Evolutionary conservation across 108 stramenopile genomes (phyloP), one percentile per base, ranked within the genome.

Genomic region (Pseudonitzschia multiseries): DNA sequence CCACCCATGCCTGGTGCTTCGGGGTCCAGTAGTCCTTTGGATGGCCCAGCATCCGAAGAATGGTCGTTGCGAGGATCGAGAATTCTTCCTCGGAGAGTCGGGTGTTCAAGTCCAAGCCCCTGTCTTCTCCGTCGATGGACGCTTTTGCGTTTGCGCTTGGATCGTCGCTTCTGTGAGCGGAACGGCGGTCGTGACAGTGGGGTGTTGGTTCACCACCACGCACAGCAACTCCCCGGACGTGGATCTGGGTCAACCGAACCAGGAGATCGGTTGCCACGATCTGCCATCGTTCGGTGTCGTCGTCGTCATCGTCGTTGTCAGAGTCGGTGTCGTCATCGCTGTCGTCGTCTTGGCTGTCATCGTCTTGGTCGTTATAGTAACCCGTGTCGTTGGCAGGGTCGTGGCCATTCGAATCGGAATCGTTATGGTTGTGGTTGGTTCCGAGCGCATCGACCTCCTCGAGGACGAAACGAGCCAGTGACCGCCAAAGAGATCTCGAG

Each of bases 41-140:
- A 57, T 71, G 61, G 8, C 64, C 44, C 28, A 68, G 50, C 26
- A 77, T 28, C 1, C 70, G 36, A 15, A 77, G 53, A n/a, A 70
- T 21, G 24, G 76, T 77, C 51, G 43, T 26, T 14, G 54, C 51
- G 1, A 77, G 29, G 54, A 53, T 31, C 15, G 50, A 54, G 32
- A 70, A 70, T 41, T 70, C 51, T 56, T 54, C 53, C 52, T 53
- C 69, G 27, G 53, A 56, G 32, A 51, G 52, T 24, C 0, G 0
- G 17, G 27, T 20, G 60, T 46, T 27, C 40, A 48, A 9, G 4
- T 62, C 46, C 44, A 17, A 8, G 27, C 36, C 36, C 5, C 26
- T 14, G 53, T 15, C 24, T 8, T 56, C 36, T 8, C 26, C 24
- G 53, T 15, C 24, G 53, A 24, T 54, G 53, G 14, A 8, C 53